Conservation (phyloP, 192 early-diverging fungal genomes). For the Gamsiella multidivaricata region DNA sequence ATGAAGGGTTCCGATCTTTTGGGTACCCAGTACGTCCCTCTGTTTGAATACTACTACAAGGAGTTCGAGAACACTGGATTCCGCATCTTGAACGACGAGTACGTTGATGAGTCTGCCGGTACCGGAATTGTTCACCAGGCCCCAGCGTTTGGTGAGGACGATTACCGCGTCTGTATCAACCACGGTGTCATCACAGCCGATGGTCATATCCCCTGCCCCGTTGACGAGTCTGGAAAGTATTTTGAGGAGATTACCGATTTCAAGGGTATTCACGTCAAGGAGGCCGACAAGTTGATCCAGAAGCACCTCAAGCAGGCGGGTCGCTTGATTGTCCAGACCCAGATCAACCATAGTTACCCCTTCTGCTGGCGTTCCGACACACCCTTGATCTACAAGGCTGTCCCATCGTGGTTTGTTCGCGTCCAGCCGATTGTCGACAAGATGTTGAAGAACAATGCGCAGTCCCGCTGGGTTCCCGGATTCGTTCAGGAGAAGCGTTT, state of each 20-base stretch:
- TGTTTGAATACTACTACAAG: slow-evolving; percentile 84
- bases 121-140: slow-evolving; percentile 99
- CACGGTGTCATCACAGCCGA: slow-evolving; percentile 84
- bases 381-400: slow-evolving; percentile 95
- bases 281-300: slow-evolving; percentile 96
- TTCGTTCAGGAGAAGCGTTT: slow-evolving; percentile 98
- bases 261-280: slow-evolving; percentile 88
- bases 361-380: slow-evolving; percentile 99
- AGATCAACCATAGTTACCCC: slow-evolving; percentile 93
- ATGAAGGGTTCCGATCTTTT: slow-evolving; percentile 82
- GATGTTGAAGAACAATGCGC: slow-evolving; percentile 86
- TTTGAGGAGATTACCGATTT: slow-evolving; percentile 83
- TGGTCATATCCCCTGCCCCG: slow-evolving; percentile 89
- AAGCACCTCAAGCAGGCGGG: slow-evolving; percentile 87
- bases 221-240: slow-evolving; percentile 88
- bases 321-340: slow-evolving; percentile 91
- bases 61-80: slow-evolving; percentile 85
- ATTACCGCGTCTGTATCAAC: slow-evolving; percentile 92
- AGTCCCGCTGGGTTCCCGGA: slow-evolving; percentile 95
- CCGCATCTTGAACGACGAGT: slow-evolving; percentile 88
- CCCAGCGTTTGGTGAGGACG: slow-evolving; percentile 99
- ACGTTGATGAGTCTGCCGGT: slow-evolving; percentile 93
- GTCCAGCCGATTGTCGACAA: slow-evolving; percentile 86
- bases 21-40: slow-evolving; percentile 89
- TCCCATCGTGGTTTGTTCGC: slow-evolving; percentile 97